Conservation (phyloP, 495 filamentous ascomycete species). For the Lophiostoma macrostomum region DNA sequence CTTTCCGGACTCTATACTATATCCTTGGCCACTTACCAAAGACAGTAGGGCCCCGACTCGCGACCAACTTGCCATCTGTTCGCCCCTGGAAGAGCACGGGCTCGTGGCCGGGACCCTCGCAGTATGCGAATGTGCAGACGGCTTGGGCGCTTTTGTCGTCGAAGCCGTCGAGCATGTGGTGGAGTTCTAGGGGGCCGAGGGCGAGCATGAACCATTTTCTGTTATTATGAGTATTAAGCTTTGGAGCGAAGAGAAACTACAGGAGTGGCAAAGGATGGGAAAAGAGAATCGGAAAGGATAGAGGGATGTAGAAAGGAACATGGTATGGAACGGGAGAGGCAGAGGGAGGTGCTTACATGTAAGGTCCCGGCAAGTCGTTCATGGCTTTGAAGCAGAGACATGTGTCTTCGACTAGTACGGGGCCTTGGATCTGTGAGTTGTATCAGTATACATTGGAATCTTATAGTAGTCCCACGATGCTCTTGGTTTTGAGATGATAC, state of each 20-base stretch:
- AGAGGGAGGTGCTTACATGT: slow-evolving; percentile 64
- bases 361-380: slow-evolving; percentile 88
- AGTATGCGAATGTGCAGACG: slow-evolving; percentile 95
- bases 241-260: too few species aligned
- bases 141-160: slow-evolving; percentile 87
- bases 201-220: slow-evolving; percentile 91
- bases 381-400: slow-evolving; percentile 88
- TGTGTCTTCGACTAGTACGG: slow-evolving; percentile 94
- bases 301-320: slow-evolving; percentile 1
- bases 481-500: slow-evolving; percentile 7
- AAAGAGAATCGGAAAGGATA: background rate
- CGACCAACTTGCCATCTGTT: slow-evolving; percentile 71
- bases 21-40: slow-evolving; percentile 64
- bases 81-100: slow-evolving; percentile 88
- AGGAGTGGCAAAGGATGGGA: background rate
- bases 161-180: slow-evolving; percentile 87
- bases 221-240: too few species aligned
- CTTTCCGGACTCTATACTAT: background rate
- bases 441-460: background rate
- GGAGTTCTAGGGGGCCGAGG: slow-evolving; percentile 78
- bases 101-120: slow-evolving; percentile 76
- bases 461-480: background rate
- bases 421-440: slow-evolving; percentile 65
- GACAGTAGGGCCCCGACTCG: slow-evolving; percentile 65
- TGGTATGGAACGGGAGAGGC: background rate